Percentiles rank a stretch among this genome's conserved stretches.
Conservation (phyloP, 257 asterid species). For the Penstemon davidsonii region DNA sequence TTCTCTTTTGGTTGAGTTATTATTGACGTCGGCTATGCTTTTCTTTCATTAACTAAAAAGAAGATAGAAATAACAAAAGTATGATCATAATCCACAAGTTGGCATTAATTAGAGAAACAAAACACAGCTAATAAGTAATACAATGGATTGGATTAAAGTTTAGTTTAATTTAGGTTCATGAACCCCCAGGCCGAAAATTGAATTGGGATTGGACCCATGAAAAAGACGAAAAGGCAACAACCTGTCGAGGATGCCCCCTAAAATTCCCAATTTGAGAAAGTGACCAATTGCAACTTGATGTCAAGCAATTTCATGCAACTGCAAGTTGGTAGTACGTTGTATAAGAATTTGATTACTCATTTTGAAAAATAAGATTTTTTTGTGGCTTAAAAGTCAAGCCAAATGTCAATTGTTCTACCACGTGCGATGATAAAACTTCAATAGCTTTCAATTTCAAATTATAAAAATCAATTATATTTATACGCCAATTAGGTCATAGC, state of each 20-base stretch:
- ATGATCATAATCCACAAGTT: background rate
- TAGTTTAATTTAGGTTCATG: conserved; percentile 9
- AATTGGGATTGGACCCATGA: conserved; percentile 14
- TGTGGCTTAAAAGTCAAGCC: conserved; percentile 29
- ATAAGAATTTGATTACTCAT: background rate
- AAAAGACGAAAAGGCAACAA: background rate
- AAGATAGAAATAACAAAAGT: background rate
- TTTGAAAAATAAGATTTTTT: conserved; percentile 3
- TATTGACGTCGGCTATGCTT: background rate
- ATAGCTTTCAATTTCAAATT: background rate
- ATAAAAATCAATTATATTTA: too few relatives aligned
- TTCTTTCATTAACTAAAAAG: background rate
- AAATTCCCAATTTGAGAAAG: conserved; percentile 4
- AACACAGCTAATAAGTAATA: background rate
- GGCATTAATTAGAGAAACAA: background rate
- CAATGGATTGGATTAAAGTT: background rate
- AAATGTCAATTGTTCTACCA: conserved; percentile 20
- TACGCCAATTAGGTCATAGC: too few relatives aligned
- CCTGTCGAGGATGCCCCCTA: background rate
- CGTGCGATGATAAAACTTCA: conserved; percentile 12
- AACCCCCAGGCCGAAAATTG: conserved; percentile 8
- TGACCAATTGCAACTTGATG: conserved; percentile 11
- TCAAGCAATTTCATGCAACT: conserved; percentile 10
- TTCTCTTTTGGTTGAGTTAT: too few relatives aligned
- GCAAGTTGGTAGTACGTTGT: conserved; percentile 28